Evolutionary conservation across 2,329 filamentous ascomycete genomes (phyloP).

Genomic region (Neofusicoccum sp.): DNA sequence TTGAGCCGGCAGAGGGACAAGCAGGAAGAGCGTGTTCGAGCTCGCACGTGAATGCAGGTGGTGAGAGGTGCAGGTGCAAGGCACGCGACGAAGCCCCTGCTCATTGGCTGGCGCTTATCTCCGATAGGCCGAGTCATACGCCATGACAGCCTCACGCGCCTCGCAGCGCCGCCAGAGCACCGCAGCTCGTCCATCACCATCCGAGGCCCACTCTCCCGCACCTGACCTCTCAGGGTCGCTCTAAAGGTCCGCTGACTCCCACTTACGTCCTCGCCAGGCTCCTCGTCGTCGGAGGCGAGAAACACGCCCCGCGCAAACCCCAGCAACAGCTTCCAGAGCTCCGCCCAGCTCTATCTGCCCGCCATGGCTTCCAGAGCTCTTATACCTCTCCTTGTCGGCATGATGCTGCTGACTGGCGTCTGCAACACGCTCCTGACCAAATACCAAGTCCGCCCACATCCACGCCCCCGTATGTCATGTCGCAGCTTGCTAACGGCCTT

Average conservation of each 20-base stretch:
- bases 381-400: conserved; percentile 83
- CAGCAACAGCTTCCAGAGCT: neutral
- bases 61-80: neutral
- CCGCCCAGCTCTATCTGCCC: conserved; percentile 7
- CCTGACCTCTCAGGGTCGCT: conserved; percentile 10
- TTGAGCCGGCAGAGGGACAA: no score
- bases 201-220: conserved; percentile 1
- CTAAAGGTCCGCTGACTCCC: neutral
- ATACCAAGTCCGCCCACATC: conserved; percentile 68
- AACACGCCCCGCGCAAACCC: neutral
- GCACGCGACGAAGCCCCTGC: neutral
- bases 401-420: conserved; percentile 96
- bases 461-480: neutral
- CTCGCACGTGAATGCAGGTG: neutral
- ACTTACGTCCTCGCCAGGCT: neutral
- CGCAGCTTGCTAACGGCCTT: conserved; percentile 27
- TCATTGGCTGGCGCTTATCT: conserved; percentile 17
- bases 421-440: conserved; percentile 98
- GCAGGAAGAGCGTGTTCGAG: no score
- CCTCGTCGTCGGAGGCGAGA: neutral
- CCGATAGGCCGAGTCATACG: conserved; percentile 16
- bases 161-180: neutral
- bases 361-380: conserved; percentile 71
- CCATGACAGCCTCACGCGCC: conserved; percentile 16
- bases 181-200: conserved; percentile 11